A percentile compares a stretch with the other conserved stretches of the same genome.
Conservation (phyloP, 495 filamentous ascomycete species). For the Penicillium pulvis region DNA sequence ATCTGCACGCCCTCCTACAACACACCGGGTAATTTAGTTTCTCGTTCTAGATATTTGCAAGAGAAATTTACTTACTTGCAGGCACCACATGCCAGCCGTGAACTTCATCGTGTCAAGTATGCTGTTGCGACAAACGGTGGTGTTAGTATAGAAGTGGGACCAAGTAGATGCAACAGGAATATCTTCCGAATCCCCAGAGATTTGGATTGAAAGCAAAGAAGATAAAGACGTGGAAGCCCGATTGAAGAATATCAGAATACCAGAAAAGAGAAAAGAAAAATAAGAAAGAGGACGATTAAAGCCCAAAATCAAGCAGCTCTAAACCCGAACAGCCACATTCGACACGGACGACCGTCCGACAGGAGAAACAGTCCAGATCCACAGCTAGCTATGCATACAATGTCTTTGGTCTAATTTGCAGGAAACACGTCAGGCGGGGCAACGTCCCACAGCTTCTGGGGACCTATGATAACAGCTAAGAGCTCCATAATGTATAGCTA, state of each 20-base stretch:
- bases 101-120: slow-evolving; percentile 43
- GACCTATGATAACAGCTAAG: slow-evolving; percentile 3
- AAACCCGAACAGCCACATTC: slow-evolving; percentile 14
- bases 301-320: background rate
- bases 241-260: background rate
- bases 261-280: background rate
- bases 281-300: background rate
- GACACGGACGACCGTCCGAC: slow-evolving; percentile 28
- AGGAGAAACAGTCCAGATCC: slow-evolving; percentile 15
- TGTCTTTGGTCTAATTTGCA: background rate
- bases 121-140: background rate
- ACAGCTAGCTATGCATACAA: slow-evolving; percentile 5
- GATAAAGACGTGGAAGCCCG: background rate
- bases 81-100: slow-evolving; percentile 48
- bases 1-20: slow-evolving; percentile 21
- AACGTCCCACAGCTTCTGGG: slow-evolving; percentile 7
- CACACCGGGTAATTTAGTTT: background rate
- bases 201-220: background rate
- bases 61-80: slow-evolving; percentile 31
- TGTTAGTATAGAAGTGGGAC: background rate
- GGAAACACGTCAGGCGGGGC: slow-evolving; percentile 13
- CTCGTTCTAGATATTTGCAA: slow-evolving; percentile 28
- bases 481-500: background rate
- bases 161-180: background rate
- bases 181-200: background rate